These are phyloP conservation scores for Pythium coloratum DNA, from an alignment of 352 stramenopile species.

Conservation along the genomic window DNA sequence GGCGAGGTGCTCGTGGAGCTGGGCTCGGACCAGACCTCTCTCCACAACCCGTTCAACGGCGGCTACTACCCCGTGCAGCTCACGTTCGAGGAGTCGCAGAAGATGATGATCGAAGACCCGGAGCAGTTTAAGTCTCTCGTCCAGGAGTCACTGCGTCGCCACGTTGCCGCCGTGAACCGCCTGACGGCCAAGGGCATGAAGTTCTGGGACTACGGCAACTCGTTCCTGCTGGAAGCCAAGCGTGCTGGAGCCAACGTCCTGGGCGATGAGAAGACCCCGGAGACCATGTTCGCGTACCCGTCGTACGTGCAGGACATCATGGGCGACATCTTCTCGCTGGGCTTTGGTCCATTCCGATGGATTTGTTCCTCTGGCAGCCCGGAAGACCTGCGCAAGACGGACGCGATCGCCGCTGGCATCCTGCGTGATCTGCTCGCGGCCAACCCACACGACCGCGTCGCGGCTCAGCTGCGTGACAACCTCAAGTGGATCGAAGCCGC, in stretches of 20 bases:
- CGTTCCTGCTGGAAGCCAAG: constrained; percentile 84
- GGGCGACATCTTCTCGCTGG: constrained; percentile 90
- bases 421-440: constrained; percentile 59
- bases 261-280: constrained; percentile 45
- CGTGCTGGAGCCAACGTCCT: constrained; percentile 80
- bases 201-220: constrained; percentile 92
- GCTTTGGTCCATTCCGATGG: constrained; percentile 90
- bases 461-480: constrained; percentile 82
- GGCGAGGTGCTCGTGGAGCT: constrained; percentile 83
- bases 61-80: constrained; percentile 89
- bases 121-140: constrained; percentile 78
- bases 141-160: constrained; percentile 72
- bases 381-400: constrained; percentile 73
- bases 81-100: constrained; percentile 77
- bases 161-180: constrained; percentile 81
- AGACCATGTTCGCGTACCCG: constrained; percentile 83
- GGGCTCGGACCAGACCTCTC: constrained; percentile 86
- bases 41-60: constrained; percentile 90
- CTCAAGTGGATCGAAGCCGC: constrained; percentile 84
- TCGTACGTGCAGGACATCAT: constrained; percentile 92
- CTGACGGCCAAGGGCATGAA: constrained; percentile 76
- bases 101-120: constrained; percentile 80
- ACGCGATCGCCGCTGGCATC: constrained; percentile 71
- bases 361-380: constrained; percentile 74
- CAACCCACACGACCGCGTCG: constrained; percentile 52